phyloP scores from a whole-genome alignment of 805 yeast species.

The Metschnikowia cubensis region DNA sequence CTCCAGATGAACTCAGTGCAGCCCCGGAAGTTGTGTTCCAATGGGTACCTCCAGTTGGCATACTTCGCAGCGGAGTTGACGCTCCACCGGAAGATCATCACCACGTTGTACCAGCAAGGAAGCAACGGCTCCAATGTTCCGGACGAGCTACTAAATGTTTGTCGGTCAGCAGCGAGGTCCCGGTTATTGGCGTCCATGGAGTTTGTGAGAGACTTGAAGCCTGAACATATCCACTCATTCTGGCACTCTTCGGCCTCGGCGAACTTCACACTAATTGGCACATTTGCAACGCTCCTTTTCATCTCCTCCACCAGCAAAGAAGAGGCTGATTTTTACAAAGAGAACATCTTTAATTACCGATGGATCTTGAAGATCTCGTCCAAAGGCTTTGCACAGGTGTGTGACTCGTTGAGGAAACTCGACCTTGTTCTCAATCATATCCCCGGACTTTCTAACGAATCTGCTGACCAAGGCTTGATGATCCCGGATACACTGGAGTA shows the following conservation, averaged over 20 bases:
- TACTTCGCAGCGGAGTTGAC: conserved; percentile 89
- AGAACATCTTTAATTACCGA: conserved; percentile 69
- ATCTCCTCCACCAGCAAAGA: conserved; percentile 59
- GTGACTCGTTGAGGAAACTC: conserved; percentile 66
- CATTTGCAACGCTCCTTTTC: conserved; percentile 78
- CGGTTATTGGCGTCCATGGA: conserved; percentile 79
- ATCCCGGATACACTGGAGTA: conserved; percentile 31
- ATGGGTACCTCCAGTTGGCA: conserved; percentile 76
- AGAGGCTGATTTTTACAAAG: conserved; percentile 62
- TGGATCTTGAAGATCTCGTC: conserved; percentile 73
- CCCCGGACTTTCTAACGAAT: conserved; percentile 57
- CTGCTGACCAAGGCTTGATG: conserved; percentile 33
- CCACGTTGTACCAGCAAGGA: conserved; percentile 42
- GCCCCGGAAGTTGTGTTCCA: conserved; percentile 62
- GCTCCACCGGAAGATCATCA: conserved; percentile 71
- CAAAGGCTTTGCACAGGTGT: conserved; percentile 72
- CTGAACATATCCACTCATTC: conserved; percentile 81
- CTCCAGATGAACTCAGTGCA: conserved; percentile 59
- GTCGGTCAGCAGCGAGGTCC: conserved; percentile 82
- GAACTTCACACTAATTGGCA: conserved; percentile 77
- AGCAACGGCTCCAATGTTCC: conserved; percentile 33
- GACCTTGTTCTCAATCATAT: conserved; percentile 71
- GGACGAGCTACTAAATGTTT: conserved; percentile 46
- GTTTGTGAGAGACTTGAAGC: conserved; percentile 67
- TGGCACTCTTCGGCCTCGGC: conserved; percentile 85